Base-by-base conservation (phyloP, 495 filamentous ascomycete genomes). In the Opeltia flavorubescens region DNA sequence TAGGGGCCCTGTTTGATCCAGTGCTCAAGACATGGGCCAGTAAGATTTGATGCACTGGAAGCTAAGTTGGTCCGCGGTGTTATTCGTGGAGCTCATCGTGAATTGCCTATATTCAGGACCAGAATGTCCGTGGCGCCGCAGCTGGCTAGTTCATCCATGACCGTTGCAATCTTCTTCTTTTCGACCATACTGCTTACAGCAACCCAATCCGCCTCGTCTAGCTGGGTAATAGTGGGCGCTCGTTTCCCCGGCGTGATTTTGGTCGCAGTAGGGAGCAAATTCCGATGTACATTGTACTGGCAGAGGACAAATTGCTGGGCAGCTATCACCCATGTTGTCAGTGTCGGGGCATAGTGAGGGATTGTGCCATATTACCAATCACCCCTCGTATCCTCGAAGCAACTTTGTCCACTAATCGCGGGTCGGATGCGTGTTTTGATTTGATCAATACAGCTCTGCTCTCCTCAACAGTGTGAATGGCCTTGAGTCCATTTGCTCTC, bases 401-500 rank as follows among this genome's bases (percentile, higher is more conserved):
- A 52, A 98, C 88, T 4, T 89, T 70, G 21, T 87, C 75, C 25
- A 95, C 81, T 46, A 95, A 71, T 15, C 75, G 69, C 2, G 69
- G 76, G 62, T 91, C 83, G 53, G 81, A 82, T n/a, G 89, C 80
- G 50, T 78, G 71, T 53, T 81, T 89, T 27, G 89, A 94, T 66
- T 89, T 89, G 69, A 98, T 88, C 28, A 98, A 75, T 23, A 95
- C 76, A 21, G 91, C 88, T 3, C 78, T 86, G 46, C 81, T 86
- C 44, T 83, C 78, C 24, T 95, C 71, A 15, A 98, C 87, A 2
- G 91, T 98, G 51, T 87, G 88, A 58, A 98, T 95, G 50, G 93
- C 77, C 63, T 91, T 93, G 35, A 98, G 72, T n/a, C 93, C 93
- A 28, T 89, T 89, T 2, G 88, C 91, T 57, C 82, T 86, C 91